These are phyloP conservation scores for Boletus subcaerulescens DNA, from an alignment of 768 basidiomycete genomes.

Conservation along the genomic window DNA sequence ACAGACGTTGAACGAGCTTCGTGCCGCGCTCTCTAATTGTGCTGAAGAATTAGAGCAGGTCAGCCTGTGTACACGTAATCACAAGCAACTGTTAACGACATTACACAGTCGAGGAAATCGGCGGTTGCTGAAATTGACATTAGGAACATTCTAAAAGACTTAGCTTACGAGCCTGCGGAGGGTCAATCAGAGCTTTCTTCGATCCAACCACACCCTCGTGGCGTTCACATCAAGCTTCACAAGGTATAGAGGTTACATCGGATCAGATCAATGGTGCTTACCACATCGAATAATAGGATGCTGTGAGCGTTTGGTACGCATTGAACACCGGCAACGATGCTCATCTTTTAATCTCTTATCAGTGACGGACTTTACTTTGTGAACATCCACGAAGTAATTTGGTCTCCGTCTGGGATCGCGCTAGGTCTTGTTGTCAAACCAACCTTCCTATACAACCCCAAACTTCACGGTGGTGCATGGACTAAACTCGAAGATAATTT, in stretches of 20 bases:
- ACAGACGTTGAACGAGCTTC: slow-evolving; percentile 21
- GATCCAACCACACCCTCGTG: background rate
- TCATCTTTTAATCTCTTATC: background rate
- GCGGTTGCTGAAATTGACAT: slow-evolving; percentile 17
- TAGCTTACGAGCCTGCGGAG: slow-evolving; percentile 10
- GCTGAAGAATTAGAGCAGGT: slow-evolving; percentile 24
- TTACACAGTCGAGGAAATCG: slow-evolving; percentile 11
- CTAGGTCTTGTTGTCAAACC: slow-evolving; percentile 26
- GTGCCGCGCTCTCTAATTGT: slow-evolving; percentile 13
- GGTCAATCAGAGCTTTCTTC: slow-evolving; percentile 12
- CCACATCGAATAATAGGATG: slow-evolving; percentile 1
- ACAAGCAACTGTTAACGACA: background rate
- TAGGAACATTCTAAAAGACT: background rate
- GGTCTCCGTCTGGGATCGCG: slow-evolving; percentile 21
- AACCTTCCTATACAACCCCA: slow-evolving; percentile 27
- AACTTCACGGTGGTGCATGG: slow-evolving; percentile 16
- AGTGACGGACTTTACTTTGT: slow-evolving; percentile 15
- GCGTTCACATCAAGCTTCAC: background rate
- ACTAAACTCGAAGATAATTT: slow-evolving; percentile 8
- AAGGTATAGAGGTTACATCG: slow-evolving; percentile 14
- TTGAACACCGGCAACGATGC: background rate
- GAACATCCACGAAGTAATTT: slow-evolving; percentile 18
- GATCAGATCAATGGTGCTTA: background rate
- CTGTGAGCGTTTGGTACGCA: slow-evolving; percentile 7
- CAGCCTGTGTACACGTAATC: background rate